Conservation (phyloP, 495 filamentous ascomycete genomes). For the Paragyromitra xinjiangensis region DNA sequence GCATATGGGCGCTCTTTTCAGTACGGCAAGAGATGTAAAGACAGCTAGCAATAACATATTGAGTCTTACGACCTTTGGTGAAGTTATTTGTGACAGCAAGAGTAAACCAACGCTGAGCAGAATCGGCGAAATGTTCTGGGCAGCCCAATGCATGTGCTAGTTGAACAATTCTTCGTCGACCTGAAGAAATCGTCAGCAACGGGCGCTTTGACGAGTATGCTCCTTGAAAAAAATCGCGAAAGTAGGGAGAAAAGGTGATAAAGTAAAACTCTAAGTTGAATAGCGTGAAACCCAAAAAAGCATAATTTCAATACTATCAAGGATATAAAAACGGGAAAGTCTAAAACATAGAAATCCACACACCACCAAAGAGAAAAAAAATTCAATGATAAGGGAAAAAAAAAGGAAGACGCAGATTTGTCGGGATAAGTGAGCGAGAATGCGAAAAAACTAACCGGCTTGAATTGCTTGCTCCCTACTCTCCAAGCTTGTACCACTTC, state of each 20-base stretch:
- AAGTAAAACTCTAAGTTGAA: background rate
- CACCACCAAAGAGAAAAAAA: background rate
- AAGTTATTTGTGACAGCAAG: slow-evolving; percentile 81
- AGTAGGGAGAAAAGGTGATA: background rate
- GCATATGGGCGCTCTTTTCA: slow-evolving; percentile 73
- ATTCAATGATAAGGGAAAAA: background rate
- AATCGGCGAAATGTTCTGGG: slow-evolving; percentile 54
- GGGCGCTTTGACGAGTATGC: background rate
- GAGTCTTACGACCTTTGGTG: slow-evolving; percentile 85
- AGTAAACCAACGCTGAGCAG: slow-evolving; percentile 67
- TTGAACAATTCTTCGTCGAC: slow-evolving; percentile 65
- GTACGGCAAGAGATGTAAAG: slow-evolving; percentile 86
- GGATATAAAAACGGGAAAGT: slow-evolving; percentile 2
- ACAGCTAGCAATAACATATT: slow-evolving; percentile 82
- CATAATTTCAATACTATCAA: background rate
- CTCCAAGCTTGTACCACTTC: slow-evolving; percentile 67
- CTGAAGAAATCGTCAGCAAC: slow-evolving; percentile 52
- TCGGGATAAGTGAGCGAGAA: background rate
- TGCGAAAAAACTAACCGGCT: slow-evolving; percentile 62
- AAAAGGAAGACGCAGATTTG: background rate
- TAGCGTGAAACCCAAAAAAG: slow-evolving; percentile 5
- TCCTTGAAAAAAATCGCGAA: background rate
- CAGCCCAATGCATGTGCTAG: slow-evolving; percentile 60
- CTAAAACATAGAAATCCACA: background rate
- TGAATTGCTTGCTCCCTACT: slow-evolving; percentile 76